Conservation (phyloP, 169 alveolate genomes). For the Plasmodium sp. region DNA sequence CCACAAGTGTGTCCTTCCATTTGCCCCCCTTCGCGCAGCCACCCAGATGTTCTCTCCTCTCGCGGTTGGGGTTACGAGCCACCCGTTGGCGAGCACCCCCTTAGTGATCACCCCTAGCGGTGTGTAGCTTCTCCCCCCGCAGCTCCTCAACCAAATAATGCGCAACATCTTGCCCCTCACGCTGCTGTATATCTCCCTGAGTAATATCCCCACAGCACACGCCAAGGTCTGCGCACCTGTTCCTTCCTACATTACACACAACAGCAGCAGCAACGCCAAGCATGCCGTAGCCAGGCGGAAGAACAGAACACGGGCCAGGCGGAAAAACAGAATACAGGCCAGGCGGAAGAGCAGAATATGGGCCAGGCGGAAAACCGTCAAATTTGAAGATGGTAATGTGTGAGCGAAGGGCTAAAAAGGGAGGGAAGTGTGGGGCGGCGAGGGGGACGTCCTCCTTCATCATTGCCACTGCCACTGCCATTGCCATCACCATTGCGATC, state of each 20-base stretch:
- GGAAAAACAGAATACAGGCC: not conserved
- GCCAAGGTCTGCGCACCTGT: not conserved
- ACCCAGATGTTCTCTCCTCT: not conserved
- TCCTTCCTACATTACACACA: constrained; percentile 25
- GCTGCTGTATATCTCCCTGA: constrained; percentile 2
- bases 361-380: constrained; percentile 8
- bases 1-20: not conserved
- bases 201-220: not conserved
- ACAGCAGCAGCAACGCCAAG: not conserved
- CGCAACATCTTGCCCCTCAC: not conserved
- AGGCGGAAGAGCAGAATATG: not conserved
- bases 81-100: not conserved
- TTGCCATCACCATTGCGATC: too few species aligned
- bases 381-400: constrained; percentile 46
- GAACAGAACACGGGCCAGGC: not conserved
- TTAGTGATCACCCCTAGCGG: not conserved
- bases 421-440: not conserved
- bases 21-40: not conserved
- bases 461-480: not conserved
- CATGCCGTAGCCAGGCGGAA: not conserved
- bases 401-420: not conserved
- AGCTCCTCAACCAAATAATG: not conserved
- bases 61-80: not conserved
- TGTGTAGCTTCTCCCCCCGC: not conserved
- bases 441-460: not conserved